Evolutionary conservation across 1,284 basidiomycete genomes (phyloP).

Genomic region (Peniophora sp.): DNA sequence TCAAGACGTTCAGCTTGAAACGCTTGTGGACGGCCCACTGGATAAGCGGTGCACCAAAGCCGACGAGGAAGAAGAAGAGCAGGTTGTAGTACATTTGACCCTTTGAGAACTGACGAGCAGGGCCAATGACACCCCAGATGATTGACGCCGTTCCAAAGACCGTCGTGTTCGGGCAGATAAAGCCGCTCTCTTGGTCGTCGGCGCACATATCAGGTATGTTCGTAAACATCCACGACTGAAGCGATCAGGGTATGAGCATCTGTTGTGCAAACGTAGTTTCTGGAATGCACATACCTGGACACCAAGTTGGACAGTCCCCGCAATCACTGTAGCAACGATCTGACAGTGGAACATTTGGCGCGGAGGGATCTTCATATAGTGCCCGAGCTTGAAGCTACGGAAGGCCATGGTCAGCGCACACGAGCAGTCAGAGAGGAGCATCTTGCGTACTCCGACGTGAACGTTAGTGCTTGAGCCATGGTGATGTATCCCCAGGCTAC

Average conservation of each 20-base stretch:
- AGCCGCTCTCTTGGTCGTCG: slow-evolving; percentile 23
- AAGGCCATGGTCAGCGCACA: background rate
- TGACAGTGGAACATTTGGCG: slow-evolving; percentile 17
- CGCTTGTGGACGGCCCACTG: slow-evolving; percentile 27
- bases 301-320: slow-evolving; percentile 31
- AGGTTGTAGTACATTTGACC: slow-evolving; percentile 30
- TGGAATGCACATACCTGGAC: slow-evolving; percentile 22
- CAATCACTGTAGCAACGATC: slow-evolving; percentile 34
- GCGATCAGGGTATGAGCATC: too few relatives aligned
- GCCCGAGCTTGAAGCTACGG: slow-evolving; percentile 37
- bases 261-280: too few relatives aligned
- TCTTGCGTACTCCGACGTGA: slow-evolving; percentile 27
- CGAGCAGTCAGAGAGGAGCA: background rate
- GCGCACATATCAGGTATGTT: slow-evolving; percentile 36
- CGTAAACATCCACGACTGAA: slow-evolving; percentile 32
- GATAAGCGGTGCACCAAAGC: slow-evolving; percentile 33
- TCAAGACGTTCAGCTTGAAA: slow-evolving; percentile 17
- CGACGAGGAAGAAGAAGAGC: slow-evolving; percentile 46
- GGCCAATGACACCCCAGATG: slow-evolving; percentile 43
- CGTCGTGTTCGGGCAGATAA: slow-evolving; percentile 25
- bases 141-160: slow-evolving; percentile 32
- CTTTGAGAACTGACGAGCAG: slow-evolving; percentile 35
- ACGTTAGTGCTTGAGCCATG: slow-evolving; percentile 34
- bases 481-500: slow-evolving; percentile 33
- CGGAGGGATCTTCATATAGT: slow-evolving; percentile 40